A percentile compares a stretch with the other conserved stretches of the same genome.
phyloP scores from a whole-genome alignment of 2,329 filamentous ascomycete genomes.

The Elsinoe ampelina region DNA sequence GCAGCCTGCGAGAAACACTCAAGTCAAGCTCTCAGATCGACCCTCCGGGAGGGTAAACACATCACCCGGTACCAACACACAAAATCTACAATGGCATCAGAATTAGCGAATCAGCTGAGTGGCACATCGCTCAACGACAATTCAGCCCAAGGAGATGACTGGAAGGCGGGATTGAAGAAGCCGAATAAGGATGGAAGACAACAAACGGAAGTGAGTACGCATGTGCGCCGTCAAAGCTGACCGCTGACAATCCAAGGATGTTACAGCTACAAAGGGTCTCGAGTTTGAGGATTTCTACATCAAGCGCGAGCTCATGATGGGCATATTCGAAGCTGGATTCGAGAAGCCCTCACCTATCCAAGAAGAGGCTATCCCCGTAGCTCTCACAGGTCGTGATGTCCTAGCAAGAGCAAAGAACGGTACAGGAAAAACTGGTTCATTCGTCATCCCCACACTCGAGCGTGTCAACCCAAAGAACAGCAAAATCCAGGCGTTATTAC shows the following conservation, averaged over 20 bases:
- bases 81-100: conserved; percentile 36
- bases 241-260: conserved; percentile 55
- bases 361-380: conserved; percentile 97
- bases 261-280: conserved; percentile 92
- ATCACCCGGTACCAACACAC: conserved; percentile 17
- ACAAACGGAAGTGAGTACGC: conserved; percentile 61
- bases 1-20: too few relatives aligned
- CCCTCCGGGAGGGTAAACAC: conserved; percentile 10
- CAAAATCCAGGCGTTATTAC: conserved; percentile 92
- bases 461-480: conserved; percentile 93
- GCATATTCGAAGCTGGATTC: conserved; percentile 97
- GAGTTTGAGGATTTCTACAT: conserved; percentile 97
- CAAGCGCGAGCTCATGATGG: conserved; percentile 93
- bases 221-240: not conserved
- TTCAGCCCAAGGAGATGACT: conserved; percentile 49
- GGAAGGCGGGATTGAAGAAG: conserved; percentile 64
- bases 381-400: conserved; percentile 88
- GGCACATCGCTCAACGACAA: conserved; percentile 39
- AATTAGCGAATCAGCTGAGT: conserved; percentile 49
- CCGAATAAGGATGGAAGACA: conserved; percentile 66
- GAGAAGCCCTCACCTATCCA: conserved; percentile 98
- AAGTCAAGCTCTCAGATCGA: not conserved
- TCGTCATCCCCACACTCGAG: conserved; percentile 90
- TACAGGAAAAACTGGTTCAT: conserved; percentile 95
- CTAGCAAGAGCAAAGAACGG: conserved; percentile 96